Evolutionary conservation across 2,329 filamentous ascomycete species (phyloP), one percentile per base, ranked within the genome.

Genomic region (Leptographium procerum): DNA sequence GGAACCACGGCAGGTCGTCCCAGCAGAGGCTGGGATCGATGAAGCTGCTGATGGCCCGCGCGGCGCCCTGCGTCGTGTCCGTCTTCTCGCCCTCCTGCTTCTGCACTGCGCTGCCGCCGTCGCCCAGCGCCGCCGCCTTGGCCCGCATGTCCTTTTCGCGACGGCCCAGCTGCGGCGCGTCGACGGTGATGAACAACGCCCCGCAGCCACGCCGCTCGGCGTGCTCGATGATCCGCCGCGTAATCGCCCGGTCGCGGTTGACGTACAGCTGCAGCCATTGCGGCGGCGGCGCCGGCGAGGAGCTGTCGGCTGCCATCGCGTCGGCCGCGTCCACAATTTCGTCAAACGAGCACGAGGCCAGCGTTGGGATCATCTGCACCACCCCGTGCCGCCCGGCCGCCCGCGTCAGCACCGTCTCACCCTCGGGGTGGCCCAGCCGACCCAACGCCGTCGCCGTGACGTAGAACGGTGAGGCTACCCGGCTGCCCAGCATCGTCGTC

Each of bases 241-340:
- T 99, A 71, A 99, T 92, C 34, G 80, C 82, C 59, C 94, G 87
- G 75, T 99, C 88, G 72, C 95, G 94, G 81, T 99, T 99, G 65
- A 99, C 89, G 74, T 96, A 95, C 1, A 99, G 83, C 74, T 99
- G 94, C 64, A 99, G 78, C 94, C 94, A 99, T 73, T 97, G 94
- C 5, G 91, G 84, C 40, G 62, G 59, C 72, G 96, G n/a, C n/a
- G n/a, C n/a, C n/a, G 91, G 62, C 87, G 86, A 51, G 82, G 88
- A 62, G 82, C 77, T 22, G 52, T 29, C 52, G 34, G 40, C 40
- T 34, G 19, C 26, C 26, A 55, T 16, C 16, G 53, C 19, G 36
- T 51, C 58, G 33, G 80, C 82, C 22, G 91, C 94, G 71, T 97
- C 94, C 63, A 95, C 78, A 60, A 99, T 96, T 73, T 99, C 92